These are phyloP conservation scores for Metarhizium guizhouense DNA, from an alignment of 2,329 filamentous ascomycete genomes.

Conservation along the genomic window DNA sequence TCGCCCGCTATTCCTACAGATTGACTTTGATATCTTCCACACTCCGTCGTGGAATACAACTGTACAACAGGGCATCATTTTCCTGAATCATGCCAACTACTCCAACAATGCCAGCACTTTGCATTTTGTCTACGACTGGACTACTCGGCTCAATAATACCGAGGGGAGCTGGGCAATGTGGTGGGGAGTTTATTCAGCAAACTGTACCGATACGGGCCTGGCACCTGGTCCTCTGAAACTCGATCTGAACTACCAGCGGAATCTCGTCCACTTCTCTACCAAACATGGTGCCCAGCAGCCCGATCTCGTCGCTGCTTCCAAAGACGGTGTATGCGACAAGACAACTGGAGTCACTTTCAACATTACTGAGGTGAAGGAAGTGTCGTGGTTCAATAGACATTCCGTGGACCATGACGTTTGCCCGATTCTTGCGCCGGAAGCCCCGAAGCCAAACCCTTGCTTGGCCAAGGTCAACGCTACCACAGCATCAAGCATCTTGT, in stretches of 20 bases:
- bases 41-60: not conserved
- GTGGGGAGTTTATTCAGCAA: not conserved
- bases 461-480: conserved; percentile 4
- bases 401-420: not conserved
- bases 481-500: conserved; percentile 3
- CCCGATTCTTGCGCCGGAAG: not conserved
- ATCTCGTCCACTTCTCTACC: not conserved
- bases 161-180: not conserved
- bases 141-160: not conserved
- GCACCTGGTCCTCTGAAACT: not conserved
- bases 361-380: not conserved
- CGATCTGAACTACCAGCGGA: not conserved
- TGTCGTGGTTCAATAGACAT: not conserved
- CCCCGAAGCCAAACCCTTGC: conserved; percentile 2
- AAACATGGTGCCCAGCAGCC: not conserved
- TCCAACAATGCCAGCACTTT: not conserved
- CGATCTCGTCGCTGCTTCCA: conserved; percentile 9
- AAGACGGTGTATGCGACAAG: conserved; percentile 8
- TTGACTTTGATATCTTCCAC: not conserved
- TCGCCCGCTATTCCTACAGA: not conserved
- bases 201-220: conserved; percentile 1
- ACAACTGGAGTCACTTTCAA: not conserved
- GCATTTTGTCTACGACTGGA: not conserved
- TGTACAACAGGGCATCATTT: not conserved
- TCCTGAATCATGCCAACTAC: not conserved